These are phyloP conservation scores for Fraxinus angustifolia DNA, from an alignment of 305 asterid species.

Conservation along the genomic window DNA sequence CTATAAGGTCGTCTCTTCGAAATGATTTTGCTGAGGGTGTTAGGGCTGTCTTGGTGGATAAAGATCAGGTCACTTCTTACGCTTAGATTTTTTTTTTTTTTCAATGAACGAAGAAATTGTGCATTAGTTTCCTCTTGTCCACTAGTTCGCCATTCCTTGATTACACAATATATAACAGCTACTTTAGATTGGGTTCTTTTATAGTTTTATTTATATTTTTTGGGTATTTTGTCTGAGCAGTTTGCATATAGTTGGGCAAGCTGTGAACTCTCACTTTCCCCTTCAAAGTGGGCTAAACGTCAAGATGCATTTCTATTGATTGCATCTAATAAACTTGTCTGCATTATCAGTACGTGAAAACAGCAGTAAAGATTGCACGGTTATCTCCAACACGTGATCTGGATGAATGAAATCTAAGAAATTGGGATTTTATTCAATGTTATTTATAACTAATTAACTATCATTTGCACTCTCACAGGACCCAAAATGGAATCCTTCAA, in stretches of 20 bases:
- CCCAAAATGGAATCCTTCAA: slow-evolving; percentile 85
- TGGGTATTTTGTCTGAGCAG: neutral
- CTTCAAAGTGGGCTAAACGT: neutral
- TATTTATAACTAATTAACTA: neutral
- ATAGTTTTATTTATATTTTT: neutral
- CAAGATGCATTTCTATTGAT: neutral
- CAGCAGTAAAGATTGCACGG: neutral
- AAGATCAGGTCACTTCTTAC: slow-evolving; percentile 73
- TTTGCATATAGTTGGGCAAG: neutral
- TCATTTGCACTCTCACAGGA: slow-evolving; percentile 43
- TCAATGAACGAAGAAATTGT: neutral
- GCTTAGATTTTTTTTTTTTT: neutral
- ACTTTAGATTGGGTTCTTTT: neutral
- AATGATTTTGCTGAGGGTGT: slow-evolving; percentile 91
- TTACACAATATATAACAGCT: neutral
- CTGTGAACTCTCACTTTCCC: neutral
- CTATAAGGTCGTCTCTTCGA: slow-evolving; percentile 73
- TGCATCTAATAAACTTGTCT: neutral
- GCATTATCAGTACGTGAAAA: neutral
- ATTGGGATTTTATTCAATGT: neutral
- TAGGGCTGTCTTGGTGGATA: slow-evolving; percentile 92
- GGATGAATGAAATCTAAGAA: neutral
- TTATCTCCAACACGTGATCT: neutral
- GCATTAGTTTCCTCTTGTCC: neutral
- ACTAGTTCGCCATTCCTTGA: neutral